Evolutionary conservation across 208 protist species (phyloP), one percentile per base, ranked within the genome.

Genomic region (Leishmania braziliensis): DNA sequence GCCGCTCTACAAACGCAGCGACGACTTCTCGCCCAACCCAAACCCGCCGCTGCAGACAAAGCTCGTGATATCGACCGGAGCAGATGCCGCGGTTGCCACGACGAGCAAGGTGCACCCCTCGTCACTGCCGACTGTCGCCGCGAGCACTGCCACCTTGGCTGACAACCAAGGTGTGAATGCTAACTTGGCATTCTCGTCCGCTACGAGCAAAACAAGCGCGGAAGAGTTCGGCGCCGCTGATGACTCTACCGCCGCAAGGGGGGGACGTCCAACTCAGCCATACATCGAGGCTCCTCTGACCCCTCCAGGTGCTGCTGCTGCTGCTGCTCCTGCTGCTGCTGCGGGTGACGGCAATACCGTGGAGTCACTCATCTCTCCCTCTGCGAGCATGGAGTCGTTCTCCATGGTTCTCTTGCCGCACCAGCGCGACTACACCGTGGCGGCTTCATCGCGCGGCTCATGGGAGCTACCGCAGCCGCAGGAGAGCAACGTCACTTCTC

Each of bases 371-470:
- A 20, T 20, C 68, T 73, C 43, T 43, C 26, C 39, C 46, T 54
- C 68, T 73, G 53, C 12, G 10, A 84, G 81, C 81, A 63, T 12
- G 43, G 23, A 78, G 51, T 80, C 81, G 48, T 79, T 80, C 50
- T 77, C 81, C 29, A 84, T 54, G 3, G 75, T 76, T 8, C 69
- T 54, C 51, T 84, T 70, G 29, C 80, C 81, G 29, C 62, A 77
- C 48, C 51, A 48, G 26, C 63, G 16, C 14, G 69, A 58, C 74
- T 29, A 33, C 51, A 3, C 1, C 16, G 74, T 66, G 29, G 14
- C 39, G 6, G 56, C 26, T 14, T 33, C 50, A 14, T 58, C 20
- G 18, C 23, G 26, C 5, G 26, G 56, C 23, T 78, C 36, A 12
- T 68, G 18, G n/a, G 23, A 39, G 56, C 29, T 43, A 46, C 33